These are phyloP conservation scores for Neofusicoccum ribis DNA, from an alignment of 2,329 filamentous ascomycete genomes.

Conservation along the genomic window DNA sequence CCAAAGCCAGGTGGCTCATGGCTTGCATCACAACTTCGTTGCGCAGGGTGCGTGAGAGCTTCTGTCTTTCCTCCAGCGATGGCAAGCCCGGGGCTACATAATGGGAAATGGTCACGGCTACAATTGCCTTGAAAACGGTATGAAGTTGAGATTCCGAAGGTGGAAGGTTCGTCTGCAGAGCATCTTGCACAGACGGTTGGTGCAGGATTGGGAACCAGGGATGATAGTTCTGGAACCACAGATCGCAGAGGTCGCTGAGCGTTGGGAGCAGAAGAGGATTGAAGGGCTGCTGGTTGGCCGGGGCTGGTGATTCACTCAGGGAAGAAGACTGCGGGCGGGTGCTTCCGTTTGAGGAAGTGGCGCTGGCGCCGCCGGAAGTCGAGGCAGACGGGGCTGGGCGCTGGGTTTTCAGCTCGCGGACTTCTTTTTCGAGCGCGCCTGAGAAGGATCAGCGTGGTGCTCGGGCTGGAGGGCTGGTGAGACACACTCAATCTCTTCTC, in stretches of 20 bases:
- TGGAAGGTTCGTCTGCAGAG: conserved; percentile 22
- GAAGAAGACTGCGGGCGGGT: neutral
- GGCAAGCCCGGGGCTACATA: conserved; percentile 25
- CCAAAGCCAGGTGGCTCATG: conserved; percentile 30
- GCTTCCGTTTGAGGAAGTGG: conserved; percentile 12
- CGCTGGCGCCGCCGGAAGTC: neutral
- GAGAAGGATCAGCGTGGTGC: conserved; percentile 21
- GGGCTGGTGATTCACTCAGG: neutral
- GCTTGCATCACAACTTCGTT: conserved; percentile 31
- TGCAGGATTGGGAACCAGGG: conserved; percentile 40
- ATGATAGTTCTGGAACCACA: conserved; percentile 41
- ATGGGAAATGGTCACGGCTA: conserved; percentile 31
- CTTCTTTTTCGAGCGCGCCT: conserved; percentile 27
- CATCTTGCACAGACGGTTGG: conserved; percentile 26
- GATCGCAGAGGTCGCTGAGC: conserved; percentile 28
- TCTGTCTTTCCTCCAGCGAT: conserved; percentile 26
- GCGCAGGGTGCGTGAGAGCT: conserved; percentile 28
- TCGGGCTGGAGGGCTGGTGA: neutral
- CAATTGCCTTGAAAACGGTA: conserved; percentile 34
- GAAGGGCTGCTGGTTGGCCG: conserved; percentile 21
- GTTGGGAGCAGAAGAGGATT: conserved; percentile 22
- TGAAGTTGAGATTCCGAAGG: conserved; percentile 11
- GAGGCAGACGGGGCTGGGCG: conserved; percentile 17
- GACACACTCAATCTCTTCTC: conserved; percentile 37
- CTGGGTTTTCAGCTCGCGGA: conserved; percentile 24